These are phyloP conservation scores for Thymus quinquecostatus DNA, from an alignment of 257 asterid genomes.

Conservation along the genomic window DNA sequence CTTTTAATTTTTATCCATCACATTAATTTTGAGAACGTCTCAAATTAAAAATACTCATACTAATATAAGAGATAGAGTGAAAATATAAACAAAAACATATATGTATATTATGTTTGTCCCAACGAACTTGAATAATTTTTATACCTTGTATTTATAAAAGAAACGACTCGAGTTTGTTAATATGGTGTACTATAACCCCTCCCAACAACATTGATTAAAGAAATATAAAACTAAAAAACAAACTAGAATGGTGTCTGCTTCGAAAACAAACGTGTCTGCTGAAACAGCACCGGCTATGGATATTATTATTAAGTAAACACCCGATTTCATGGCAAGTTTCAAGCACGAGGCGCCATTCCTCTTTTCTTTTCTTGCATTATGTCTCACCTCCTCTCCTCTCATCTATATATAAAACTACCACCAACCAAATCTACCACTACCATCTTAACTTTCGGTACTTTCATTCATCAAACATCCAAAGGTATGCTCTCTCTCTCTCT, in stretches of 20 bases:
- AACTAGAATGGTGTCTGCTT: neutral
- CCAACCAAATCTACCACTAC: neutral
- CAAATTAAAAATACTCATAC: too few species aligned
- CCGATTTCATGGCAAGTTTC: constrained; percentile 43
- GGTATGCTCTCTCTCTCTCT: constrained; percentile 15
- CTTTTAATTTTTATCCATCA: too few species aligned
- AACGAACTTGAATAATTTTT: too few species aligned
- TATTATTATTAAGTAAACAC: constrained; percentile 24
- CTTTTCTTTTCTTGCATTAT: constrained; percentile 44
- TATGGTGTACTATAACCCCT: neutral
- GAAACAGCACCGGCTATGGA: neutral
- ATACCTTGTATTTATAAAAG: too few species aligned
- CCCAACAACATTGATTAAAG: neutral
- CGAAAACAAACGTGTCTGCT: constrained; percentile 20
- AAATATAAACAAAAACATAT: too few species aligned
- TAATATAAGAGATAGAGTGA: too few species aligned
- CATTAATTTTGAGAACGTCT: too few species aligned
- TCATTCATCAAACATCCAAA: constrained; percentile 19
- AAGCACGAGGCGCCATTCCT: constrained; percentile 54
- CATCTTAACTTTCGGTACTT: neutral
- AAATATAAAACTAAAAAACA: neutral
- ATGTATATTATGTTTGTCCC: too few species aligned
- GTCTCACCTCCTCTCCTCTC: constrained; percentile 37
- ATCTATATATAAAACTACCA: constrained; percentile 25
- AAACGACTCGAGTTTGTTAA: neutral